Evolutionary conservation across 805 yeast species (phyloP), one percentile per base, ranked within the genome.

Genomic region (Candida parachauliodes): DNA sequence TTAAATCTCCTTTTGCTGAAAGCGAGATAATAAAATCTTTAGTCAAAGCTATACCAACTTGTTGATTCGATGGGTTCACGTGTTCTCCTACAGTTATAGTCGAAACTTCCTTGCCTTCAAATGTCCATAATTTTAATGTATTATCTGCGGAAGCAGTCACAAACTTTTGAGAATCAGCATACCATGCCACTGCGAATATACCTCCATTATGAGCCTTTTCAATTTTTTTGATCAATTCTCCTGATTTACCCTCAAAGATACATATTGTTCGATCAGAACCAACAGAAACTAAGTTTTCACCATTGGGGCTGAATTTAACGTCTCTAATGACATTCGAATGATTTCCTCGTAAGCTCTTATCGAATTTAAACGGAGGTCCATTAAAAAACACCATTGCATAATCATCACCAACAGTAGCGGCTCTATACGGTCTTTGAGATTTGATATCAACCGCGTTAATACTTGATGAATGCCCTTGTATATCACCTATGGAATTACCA

Each of bases 401-500:
- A 57, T 93, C 98, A 54, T 89, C 96, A 27, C 94, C 77, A 7
- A 83, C 97, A 2, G 98, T 88, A 5, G 84, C 95, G 0, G 96
- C 96, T 40, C 96, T 71, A 66, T 84, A 87, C 8, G 98, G 98
- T 60, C 98, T 77, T 45, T 74, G 77, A 15, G 89, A 88, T 53
- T 83, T 82, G 47, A 91, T 82, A 40, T 83, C 78, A 15, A 88
- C 95, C 0, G 93, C 87, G 53, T 85, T 88, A 54, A 91, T 78
- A 32, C 76, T 77, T 18, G 87, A 81, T 12, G 91, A 74, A 57
- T 93, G 98, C 17, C 98, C 98, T 34, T 88, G 80, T 50, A 91
- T 82, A 55, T 93, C 98, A 39, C 98, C 99, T 30, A 93, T 80
- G n/a, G 96, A 79, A 61, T 93, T 93, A 43, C 98, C 98, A 1